Conservation (phyloP, 768 basidiomycete genomes). For the Candolleomyces eurysporus region DNA sequence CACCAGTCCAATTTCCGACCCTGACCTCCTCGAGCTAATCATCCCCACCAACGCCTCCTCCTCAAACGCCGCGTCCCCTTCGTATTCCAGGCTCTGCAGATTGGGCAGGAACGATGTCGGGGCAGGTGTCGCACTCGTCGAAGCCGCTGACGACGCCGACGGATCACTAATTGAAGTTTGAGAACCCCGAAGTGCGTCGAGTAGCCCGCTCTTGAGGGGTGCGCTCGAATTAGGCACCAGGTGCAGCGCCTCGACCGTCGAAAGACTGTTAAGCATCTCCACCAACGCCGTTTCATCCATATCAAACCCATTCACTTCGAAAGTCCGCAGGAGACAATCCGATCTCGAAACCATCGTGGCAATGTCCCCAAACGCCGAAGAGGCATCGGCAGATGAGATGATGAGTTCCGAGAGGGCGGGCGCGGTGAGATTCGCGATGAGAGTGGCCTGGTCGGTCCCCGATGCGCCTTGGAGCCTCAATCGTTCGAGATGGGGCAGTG, state of each 20-base stretch:
- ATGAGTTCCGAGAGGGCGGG: background rate
- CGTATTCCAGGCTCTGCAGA: slow-evolving; percentile 1
- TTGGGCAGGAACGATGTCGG: background rate
- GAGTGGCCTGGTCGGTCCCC: background rate
- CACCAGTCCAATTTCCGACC: background rate
- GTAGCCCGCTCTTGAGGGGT: background rate
- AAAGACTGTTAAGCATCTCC: background rate
- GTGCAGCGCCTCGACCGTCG: background rate
- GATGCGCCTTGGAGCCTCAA: background rate
- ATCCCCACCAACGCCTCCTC: background rate
- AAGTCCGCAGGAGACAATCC: background rate
- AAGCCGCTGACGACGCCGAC: background rate
- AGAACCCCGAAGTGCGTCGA: background rate
- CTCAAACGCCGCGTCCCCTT: background rate
- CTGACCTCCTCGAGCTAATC: background rate
- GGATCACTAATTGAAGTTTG: background rate
- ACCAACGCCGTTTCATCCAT: background rate
- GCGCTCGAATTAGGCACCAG: background rate
- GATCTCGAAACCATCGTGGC: background rate
- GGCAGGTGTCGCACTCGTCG: background rate
- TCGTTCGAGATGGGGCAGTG: background rate
- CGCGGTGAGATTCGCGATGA: background rate
- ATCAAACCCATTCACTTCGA: slow-evolving; percentile 1
- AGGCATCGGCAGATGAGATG: background rate
- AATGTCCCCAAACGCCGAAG: background rate